Evolutionary conservation across 495 filamentous ascomycete species (phyloP).

Genomic region (Neurospora sp.): DNA sequence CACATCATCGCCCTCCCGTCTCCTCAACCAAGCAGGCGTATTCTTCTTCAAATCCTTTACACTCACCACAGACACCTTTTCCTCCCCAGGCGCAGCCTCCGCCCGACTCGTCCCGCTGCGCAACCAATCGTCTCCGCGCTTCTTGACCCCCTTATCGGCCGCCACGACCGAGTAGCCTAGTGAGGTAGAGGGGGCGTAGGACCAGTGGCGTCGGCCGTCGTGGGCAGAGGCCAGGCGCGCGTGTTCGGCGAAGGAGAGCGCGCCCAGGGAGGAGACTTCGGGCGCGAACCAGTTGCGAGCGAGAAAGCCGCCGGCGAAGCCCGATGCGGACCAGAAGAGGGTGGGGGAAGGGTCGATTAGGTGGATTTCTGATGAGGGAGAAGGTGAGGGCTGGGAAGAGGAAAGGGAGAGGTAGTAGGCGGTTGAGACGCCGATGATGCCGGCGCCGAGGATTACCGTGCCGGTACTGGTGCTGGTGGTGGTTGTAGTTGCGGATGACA

Average conservation of each 20-base stretch:
- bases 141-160: constrained; percentile 10
- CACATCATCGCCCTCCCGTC: constrained; percentile 36
- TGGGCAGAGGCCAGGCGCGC: constrained; percentile 50
- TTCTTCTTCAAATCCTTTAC: background rate
- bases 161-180: constrained; percentile 39
- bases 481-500: background rate
- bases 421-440: constrained; percentile 71
- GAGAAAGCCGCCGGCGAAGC: constrained; percentile 64
- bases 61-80: constrained; percentile 11
- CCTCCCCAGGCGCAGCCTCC: constrained; percentile 38
- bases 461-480: constrained; percentile 9
- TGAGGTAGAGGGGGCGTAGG: constrained; percentile 53
- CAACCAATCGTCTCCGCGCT: constrained; percentile 52
- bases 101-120: constrained; percentile 53
- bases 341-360: constrained; percentile 55
- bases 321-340: constrained; percentile 64
- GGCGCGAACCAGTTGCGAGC: constrained; percentile 62
- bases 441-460: constrained; percentile 67
- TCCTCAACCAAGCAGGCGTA: constrained; percentile 52
- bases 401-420: constrained; percentile 62
- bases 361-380: constrained; percentile 49
- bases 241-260: constrained; percentile 62
- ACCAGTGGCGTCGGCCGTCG: constrained; percentile 54
- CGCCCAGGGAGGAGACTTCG: constrained; percentile 45
- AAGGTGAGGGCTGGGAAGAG: constrained; percentile 37